Conservation (phyloP, 2,329 filamentous ascomycete species). For the Neoascochyta sp. region DNA sequence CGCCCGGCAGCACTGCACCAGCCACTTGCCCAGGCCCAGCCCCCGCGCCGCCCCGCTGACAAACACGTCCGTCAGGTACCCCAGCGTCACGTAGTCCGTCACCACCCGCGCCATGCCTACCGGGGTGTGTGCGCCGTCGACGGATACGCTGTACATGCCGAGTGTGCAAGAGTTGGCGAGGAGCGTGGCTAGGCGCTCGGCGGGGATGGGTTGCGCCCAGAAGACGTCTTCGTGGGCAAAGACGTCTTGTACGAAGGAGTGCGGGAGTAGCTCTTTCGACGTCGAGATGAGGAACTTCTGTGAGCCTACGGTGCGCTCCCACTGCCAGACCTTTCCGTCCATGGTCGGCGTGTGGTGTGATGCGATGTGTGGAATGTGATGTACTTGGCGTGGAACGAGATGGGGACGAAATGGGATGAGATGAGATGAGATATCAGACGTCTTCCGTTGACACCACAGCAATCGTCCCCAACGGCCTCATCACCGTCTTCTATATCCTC, state of each 20-base stretch:
- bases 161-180: constrained; percentile 33
- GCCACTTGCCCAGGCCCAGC: constrained; percentile 61
- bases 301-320: constrained; percentile 19
- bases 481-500: too few relatives aligned
- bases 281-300: constrained; percentile 29
- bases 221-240: constrained; percentile 28
- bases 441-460: too few relatives aligned
- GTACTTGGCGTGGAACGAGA: too few relatives aligned
- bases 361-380: too few relatives aligned
- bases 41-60: constrained; percentile 58
- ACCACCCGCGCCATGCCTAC: constrained; percentile 62
- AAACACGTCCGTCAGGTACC: constrained; percentile 68
- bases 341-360: constrained; percentile 5
- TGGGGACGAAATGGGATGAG: too few relatives aligned
- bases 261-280: constrained; percentile 21
- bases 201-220: constrained; percentile 28
- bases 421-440: too few relatives aligned
- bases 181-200: constrained; percentile 17
- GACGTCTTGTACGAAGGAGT: constrained; percentile 28
- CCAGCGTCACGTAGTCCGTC: constrained; percentile 66
- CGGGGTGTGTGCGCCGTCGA: constrained; percentile 27
- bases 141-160: constrained; percentile 22
- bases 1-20: constrained; percentile 60
- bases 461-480: too few relatives aligned
- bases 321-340: constrained; percentile 19